A percentile compares a stretch with the other conserved stretches of the same genome.
Conservation (phyloP, 108 stramenopile genomes). For the Parmales sp. region DNA sequence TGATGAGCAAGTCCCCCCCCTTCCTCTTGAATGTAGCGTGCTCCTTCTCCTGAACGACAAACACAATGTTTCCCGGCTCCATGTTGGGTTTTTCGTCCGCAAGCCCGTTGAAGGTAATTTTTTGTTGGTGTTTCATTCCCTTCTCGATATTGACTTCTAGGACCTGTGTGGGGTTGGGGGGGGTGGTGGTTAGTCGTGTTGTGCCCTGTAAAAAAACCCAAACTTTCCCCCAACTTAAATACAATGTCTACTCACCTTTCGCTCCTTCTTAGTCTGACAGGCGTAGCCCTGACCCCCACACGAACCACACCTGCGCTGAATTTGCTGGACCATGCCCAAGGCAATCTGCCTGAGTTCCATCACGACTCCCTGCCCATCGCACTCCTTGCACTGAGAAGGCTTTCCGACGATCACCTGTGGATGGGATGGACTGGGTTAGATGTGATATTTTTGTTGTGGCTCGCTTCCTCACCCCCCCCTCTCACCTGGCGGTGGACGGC, state of each 20-base stretch:
- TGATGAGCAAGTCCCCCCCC: conserved; percentile 86
- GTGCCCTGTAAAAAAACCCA: too few relatives aligned
- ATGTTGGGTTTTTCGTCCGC: conserved; percentile 93
- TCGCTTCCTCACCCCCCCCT: too few relatives aligned
- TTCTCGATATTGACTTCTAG: conserved; percentile 89
- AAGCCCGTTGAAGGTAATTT: conserved; percentile 86
- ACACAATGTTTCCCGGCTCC: conserved; percentile 90
- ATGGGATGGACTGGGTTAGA: too few relatives aligned
- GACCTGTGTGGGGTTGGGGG: conserved; percentile 60
- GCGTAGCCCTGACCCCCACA: conserved; percentile 73
- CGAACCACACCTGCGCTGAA: conserved; percentile 63
- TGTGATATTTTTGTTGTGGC: too few relatives aligned
- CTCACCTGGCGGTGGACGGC: conserved; percentile 79
- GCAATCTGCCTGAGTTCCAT: conserved; percentile 89
- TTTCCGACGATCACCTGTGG: conserved; percentile 79
- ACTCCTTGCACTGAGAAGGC: conserved; percentile 57
- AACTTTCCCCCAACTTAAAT: too few relatives aligned
- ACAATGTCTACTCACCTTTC: conserved; percentile 23
- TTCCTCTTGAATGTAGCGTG: conserved; percentile 91
- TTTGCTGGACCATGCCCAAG: conserved; percentile 92
- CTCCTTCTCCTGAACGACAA: conserved; percentile 94
- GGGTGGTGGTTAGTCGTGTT: too few relatives aligned
- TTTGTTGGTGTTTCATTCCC: conserved; percentile 87
- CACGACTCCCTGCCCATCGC: conserved; percentile 82
- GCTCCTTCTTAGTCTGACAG: conserved; percentile 65